Base-by-base conservation (phyloP, 192 early-diverging fungal genomes). In the Coemansia sp. region DNA sequence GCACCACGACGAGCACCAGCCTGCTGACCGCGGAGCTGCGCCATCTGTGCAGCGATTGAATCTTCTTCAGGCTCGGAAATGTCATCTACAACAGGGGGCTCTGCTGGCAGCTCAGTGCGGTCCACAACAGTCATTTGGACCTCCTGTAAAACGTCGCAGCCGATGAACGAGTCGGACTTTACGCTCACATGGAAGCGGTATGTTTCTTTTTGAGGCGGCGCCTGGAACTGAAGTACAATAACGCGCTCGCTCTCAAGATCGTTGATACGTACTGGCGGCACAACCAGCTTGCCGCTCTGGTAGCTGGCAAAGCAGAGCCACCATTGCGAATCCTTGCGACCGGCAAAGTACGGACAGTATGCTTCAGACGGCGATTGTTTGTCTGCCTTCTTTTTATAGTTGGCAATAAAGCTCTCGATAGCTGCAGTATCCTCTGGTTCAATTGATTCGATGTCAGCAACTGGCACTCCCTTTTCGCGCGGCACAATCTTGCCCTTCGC, bases 51-150 rank as follows among this genome's bases (percentile, higher is more conserved):
- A 24, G 95, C 95, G 72, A 98, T 90, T 38, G 92, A 91, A 78
- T 97, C 94, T 58, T 96, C 95, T 59, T 96, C 97, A 36, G 96
- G 95, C 68, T 98, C 97, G 18, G 93, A 95, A 61, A 98, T 98
- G 60, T 95, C 92, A 71, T 97, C 96, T 43, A 96, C 94, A 6
- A 89, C 62, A 6, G 67, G 62, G 8, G 80, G 77, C 60, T 94
- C 91, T 6, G 90, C 83, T 33, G 95, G 92, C 36, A 92, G 86
- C 33, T 85, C 85, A 11, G 92, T 81, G 6, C 89, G 85, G 53
- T 91, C 87, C 41, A 88, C 83, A 10, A 95, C 92, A 7, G 77
- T 85, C 85, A 98, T 84, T 46, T 89, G 87, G 52, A 97, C 81
- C 44, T 95, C 90, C 68, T 91, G 83, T 51, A 84, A 66, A 36